phyloP scores from a whole-genome alignment of 2,329 filamentous ascomycete genomes.

The Mycosphaerella arachidis region DNA sequence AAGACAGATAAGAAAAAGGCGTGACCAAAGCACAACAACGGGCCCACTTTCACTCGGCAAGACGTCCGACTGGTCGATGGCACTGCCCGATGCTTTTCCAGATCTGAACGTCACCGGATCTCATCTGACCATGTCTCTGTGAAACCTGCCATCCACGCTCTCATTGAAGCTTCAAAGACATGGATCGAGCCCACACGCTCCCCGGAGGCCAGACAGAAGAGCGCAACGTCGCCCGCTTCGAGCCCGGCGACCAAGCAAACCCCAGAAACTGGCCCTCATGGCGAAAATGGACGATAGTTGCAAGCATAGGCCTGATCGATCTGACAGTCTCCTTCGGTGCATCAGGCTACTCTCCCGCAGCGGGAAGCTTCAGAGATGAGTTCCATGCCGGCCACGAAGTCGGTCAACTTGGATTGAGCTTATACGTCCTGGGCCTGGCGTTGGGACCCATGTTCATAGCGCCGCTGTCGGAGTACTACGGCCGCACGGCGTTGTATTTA shows the following conservation, averaged over 20 bases:
- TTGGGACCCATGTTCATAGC: conserved; percentile 45
- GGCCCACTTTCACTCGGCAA: neutral
- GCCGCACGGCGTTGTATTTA: conserved; percentile 41
- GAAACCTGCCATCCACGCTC: neutral
- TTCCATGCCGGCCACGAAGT: conserved; percentile 40
- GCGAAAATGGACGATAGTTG: conserved; percentile 46
- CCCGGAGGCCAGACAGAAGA: neutral
- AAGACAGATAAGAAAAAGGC: neutral
- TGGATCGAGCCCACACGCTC: neutral
- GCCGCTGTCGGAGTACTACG: conserved; percentile 44
- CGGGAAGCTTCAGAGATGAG: conserved; percentile 39
- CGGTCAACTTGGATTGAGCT: conserved; percentile 43
- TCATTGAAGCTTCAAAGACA: neutral
- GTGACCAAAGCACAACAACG: neutral
- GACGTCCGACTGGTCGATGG: neutral
- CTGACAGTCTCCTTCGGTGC: conserved; percentile 37
- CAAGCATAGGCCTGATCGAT: conserved; percentile 36
- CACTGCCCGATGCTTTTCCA: neutral
- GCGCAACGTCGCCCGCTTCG: conserved; percentile 27
- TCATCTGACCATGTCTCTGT: neutral
- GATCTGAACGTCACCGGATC: neutral
- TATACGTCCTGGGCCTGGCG: conserved; percentile 46
- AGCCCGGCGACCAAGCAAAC: conserved; percentile 38
- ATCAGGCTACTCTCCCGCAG: conserved; percentile 45
- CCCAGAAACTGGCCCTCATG: conserved; percentile 43